These are phyloP conservation scores for Vaccinium macrocarpon DNA, from an alignment of 148 eudicot genomes.

Conservation along the genomic window DNA sequence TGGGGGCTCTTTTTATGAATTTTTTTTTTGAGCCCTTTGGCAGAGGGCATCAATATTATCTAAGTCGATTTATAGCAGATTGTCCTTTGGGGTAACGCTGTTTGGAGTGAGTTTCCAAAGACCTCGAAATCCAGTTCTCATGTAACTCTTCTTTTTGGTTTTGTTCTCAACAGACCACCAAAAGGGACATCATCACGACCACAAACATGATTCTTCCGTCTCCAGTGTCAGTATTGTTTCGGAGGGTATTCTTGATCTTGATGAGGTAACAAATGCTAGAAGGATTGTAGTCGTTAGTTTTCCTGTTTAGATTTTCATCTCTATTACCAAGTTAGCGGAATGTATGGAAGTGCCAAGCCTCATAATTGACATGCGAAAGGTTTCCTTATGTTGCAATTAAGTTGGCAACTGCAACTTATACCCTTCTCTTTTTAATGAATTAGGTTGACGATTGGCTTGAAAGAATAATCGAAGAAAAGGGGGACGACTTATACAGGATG, in stretches of 20 bases:
- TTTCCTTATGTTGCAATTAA: background rate
- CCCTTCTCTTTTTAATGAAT: conserved; percentile 11
- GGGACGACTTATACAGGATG: conserved; percentile 87
- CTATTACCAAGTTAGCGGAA: background rate
- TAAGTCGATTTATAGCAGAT: background rate
- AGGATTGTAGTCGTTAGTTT: background rate
- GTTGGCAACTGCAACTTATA: background rate
- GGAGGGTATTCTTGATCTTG: conserved; percentile 81
- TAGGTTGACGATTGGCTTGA: conserved; percentile 98
- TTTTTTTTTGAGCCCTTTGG: background rate
- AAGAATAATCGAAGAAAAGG: conserved; percentile 77
- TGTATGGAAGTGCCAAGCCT: background rate
- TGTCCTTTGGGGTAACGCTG: background rate
- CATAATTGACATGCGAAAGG: background rate
- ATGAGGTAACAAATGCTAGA: conserved; percentile 57
- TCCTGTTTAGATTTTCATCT: background rate
- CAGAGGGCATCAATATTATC: no score
- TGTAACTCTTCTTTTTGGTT: background rate
- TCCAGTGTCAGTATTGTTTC: conserved; percentile 91
- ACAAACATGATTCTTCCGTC: conserved; percentile 81
- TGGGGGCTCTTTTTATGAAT: conserved; percentile 2
- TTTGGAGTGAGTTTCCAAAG: background rate
- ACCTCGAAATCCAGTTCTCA: conserved; percentile 11
- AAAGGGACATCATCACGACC: conserved; percentile 80
- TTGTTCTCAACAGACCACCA: conserved; percentile 46